Evolutionary conservation across 345 rosid species (phyloP), one percentile per base, ranked within the genome.

Genomic region (Nasturtium officinale): DNA sequence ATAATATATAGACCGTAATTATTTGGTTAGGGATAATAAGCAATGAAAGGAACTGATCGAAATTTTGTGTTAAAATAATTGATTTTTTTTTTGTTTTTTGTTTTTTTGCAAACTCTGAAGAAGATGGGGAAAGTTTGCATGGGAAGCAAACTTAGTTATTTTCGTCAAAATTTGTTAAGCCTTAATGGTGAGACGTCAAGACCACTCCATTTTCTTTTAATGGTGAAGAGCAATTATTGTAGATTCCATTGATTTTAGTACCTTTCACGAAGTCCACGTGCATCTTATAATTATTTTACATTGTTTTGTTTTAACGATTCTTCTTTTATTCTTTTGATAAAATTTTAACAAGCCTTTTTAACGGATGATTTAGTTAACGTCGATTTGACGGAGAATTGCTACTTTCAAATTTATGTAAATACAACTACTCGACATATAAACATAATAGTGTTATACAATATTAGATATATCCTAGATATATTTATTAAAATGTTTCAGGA

Each of bases 61-160:
- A 16, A 9, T n/a, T n/a, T 40, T 20, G 43, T 12, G 28, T n/a
- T 12, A 17, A 5, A 50, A 60, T 47, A 42, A 26, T 47, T 2
- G 2, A 1, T 23, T 23, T 23, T 23, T 23, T 23, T 23, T 23
- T 3, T 48, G 26, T 23, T 23, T 23, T 23, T 23, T 23, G 1
- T n/a, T n/a, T n/a, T n/a, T 23, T 3, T 48, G 26, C 26, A 48
- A 58, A 35, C 8, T 35, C 61, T 69, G 75, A 62, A 76, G 79
- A 76, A 69, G 79, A 55, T 18, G 60, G 48, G 65, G 72, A 77
- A 77, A 65, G 72, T 64, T 77, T 77, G 76, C 76, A 64, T 77
- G 80, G 61, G 80, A 77, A 77, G 80, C 80, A 77, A 77, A 71
- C 40, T 30, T 33, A 77, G 72, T 71, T 77, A 38, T 77, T 76